phyloP scores from a whole-genome alignment of 202 grass and related monocot genomes.

The Hordeum pubiflorum region DNA sequence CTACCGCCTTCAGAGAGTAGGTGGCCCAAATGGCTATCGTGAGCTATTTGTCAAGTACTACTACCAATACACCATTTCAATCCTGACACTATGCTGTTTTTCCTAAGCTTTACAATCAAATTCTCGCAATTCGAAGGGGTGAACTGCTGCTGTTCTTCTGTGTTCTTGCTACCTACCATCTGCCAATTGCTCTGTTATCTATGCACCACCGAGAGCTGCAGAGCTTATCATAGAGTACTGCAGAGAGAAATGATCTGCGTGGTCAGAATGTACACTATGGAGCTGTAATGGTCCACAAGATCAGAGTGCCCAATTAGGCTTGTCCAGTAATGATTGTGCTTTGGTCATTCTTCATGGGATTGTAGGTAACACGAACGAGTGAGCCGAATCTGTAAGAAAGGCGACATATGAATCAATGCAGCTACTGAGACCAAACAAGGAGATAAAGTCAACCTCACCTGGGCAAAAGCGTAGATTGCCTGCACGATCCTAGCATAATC shows the following conservation, averaged over 20 bases:
- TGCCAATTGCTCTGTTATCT: neutral
- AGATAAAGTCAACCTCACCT: slow-evolving; percentile 42
- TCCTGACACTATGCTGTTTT: neutral
- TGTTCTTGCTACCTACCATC: neutral
- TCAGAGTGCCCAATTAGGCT: neutral
- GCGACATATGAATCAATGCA: slow-evolving; percentile 7
- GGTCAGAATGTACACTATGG: slow-evolving; percentile 13
- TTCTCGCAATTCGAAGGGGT: neutral
- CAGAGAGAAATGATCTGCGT: neutral
- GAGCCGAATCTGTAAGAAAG: slow-evolving; percentile 60
- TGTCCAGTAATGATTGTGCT: neutral
- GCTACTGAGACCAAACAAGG: neutral
- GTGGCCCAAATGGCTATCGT: slow-evolving; percentile 33
- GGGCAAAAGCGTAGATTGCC: slow-evolving; percentile 84
- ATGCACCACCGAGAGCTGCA: neutral
- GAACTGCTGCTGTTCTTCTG: neutral
- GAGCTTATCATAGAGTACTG: neutral
- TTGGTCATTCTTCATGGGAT: slow-evolving; percentile 33
- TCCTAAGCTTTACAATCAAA: neutral
- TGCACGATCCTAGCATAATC: slow-evolving; percentile 90
- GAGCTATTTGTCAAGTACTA: slow-evolving; percentile 21
- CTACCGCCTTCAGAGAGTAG: slow-evolving; percentile 35
- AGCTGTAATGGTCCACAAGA: neutral
- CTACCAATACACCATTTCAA: neutral
- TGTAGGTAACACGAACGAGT: slow-evolving; percentile 53